phyloP scores from a whole-genome alignment of 2,329 filamentous ascomycete genomes.

The Xylaria digitata region DNA sequence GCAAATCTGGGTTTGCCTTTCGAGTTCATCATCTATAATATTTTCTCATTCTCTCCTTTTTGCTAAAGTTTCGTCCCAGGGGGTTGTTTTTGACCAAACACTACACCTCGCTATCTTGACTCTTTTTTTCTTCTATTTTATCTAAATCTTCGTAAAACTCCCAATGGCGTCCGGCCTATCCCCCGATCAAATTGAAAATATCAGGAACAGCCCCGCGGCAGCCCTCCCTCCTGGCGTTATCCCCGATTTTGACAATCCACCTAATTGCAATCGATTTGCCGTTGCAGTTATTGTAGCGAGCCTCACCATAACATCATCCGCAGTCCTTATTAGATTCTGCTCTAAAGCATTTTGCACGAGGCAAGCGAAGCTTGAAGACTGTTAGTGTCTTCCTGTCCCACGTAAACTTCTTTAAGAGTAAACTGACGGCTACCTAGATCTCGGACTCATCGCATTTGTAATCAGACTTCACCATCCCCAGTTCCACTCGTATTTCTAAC shows the following conservation, averaged over 20 bases:
- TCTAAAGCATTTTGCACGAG: constrained; percentile 16
- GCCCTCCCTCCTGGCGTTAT: constrained; percentile 11
- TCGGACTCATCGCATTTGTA: constrained; percentile 21
- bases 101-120: neutral
- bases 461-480: neutral
- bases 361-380: constrained; percentile 12
- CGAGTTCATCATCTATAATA: neutral
- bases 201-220: constrained; percentile 19
- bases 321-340: constrained; percentile 15
- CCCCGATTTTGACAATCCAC: constrained; percentile 19
- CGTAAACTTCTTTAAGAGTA: neutral
- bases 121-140: neutral
- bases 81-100: neutral
- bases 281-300: neutral
- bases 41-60: neutral
- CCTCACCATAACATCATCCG: neutral
- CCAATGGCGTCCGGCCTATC: neutral
- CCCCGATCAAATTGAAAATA: neutral
- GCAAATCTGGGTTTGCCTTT: neutral
- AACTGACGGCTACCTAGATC: constrained; percentile 15
- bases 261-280: constrained; percentile 10
- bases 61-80: too few species aligned
- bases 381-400: constrained; percentile 1
- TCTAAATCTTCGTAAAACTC: neutral
- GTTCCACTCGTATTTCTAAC: neutral